Base-by-base conservation (phyloP, 352 stramenopile species). In the Pythium insidiosum region DNA sequence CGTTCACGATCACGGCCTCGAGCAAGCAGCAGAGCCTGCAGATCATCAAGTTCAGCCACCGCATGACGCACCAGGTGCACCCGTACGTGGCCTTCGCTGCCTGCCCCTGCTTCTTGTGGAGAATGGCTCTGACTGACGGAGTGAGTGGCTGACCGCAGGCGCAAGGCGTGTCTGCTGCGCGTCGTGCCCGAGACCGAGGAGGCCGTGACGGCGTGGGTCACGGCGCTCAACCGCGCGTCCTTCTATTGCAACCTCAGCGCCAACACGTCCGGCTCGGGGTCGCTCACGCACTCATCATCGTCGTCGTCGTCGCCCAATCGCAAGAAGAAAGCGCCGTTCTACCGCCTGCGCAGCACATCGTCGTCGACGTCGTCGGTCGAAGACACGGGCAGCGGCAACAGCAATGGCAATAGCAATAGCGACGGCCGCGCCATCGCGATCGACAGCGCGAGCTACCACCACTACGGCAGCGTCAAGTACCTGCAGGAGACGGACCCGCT, bases 401-500 rank as follows among this genome's bases (percentile, higher is more conserved):
- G 59, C 34, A 33, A 55, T 40, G 28, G 47, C 20, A 48, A 12
- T 15, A 9, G 9, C 28, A 15, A 15, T 9, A 15, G 45, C 40
- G 12, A 43, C 53, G 18, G 11, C 37, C 43, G 26, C 26, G 18
- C 26, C 26, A 18, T 22, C 2, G 61, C 55, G 18, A 47, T 65
- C 16, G 59, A 66, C 13, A 52, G 59, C 16, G 19, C 52, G 18
- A 69, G 61, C 10, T 78, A 78, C 31, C 72, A 88, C 35, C 74
- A 87, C 48, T 62, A 81, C 5, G 74, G 78, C 9, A 88, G 74
- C 37, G 75, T 90, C 20, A 75, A 82, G 50, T 90, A 90, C 45
- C 47, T 88, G 2, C 70, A 77, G n/a, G 75, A 84, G 36, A 90
- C 78, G 4, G 71, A 90, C 48, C 74, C 78, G 16, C 50, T 90